Percentiles rank a stretch among this genome's conserved stretches.
Conservation (phyloP, 805 yeast species). For the Teunomyces funiuensis region DNA sequence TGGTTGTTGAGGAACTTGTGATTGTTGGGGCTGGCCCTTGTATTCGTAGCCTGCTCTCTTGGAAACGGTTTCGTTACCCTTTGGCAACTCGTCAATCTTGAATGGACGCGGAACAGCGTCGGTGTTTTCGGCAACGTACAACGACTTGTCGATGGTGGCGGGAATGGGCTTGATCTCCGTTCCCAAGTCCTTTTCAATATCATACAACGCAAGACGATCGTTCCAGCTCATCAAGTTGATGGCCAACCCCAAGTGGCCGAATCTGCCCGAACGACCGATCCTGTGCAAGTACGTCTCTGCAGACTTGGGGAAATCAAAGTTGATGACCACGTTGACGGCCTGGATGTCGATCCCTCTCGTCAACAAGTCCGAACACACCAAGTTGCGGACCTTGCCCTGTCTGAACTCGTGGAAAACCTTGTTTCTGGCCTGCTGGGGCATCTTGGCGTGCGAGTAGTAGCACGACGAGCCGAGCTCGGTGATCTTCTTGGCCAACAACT, state of each 20-base stretch:
- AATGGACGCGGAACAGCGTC: slow-evolving; percentile 85
- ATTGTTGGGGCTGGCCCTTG: slow-evolving; percentile 43
- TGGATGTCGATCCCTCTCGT: slow-evolving; percentile 99
- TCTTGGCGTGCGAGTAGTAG: slow-evolving; percentile 93
- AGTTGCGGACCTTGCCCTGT: slow-evolving; percentile 95
- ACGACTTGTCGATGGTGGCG: slow-evolving; percentile 80
- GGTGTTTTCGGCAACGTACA: slow-evolving; percentile 83
- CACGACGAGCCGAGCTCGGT: slow-evolving; percentile 96
- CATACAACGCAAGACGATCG: slow-evolving; percentile 89
- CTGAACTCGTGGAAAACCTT: slow-evolving; percentile 98
- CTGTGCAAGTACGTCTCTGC: slow-evolving; percentile 98
- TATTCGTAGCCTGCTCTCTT: slow-evolving; percentile 40
- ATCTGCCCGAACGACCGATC: slow-evolving; percentile 98
- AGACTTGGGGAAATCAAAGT: slow-evolving; percentile 96
- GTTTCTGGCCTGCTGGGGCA: slow-evolving; percentile 97
- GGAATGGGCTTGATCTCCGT: slow-evolving; percentile 98
- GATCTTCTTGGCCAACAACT: slow-evolving; percentile 89
- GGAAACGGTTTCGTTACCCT: slow-evolving; percentile 35
- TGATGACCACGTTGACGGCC: slow-evolving; percentile 96
- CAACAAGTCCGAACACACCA: slow-evolving; percentile 93
- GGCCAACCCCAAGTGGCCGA: slow-evolving; percentile 97
- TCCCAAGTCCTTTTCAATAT: slow-evolving; percentile 95
- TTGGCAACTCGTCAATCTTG: slow-evolving; percentile 63
- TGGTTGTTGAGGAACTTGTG: slow-evolving; percentile 9
- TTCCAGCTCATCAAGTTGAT: slow-evolving; percentile 96